Evolutionary conservation across 345 rosid genomes (phyloP), one percentile per base, ranked within the genome.

Genomic region (Barbarea vulgaris): DNA sequence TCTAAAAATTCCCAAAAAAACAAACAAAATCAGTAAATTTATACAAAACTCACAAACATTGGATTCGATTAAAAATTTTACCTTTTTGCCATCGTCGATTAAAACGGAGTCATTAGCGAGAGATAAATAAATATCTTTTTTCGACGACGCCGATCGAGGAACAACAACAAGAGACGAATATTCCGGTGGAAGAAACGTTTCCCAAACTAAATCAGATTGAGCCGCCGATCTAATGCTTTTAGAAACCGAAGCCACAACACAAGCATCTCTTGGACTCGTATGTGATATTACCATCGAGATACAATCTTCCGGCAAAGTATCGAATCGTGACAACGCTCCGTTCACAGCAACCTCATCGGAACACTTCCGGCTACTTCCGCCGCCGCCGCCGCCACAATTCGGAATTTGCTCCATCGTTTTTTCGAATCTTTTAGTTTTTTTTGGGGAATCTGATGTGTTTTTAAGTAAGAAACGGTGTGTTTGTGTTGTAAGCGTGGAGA

Each of bases 151-250:
- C 7, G 87, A 67, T 0, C 21, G 51, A 17, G 83, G 67, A 46
- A 82, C 30, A 28, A 28, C 30, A 4, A 27, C 53, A 1, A 85
- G 42, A 53, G 72, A 42, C 1, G 41, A 31, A 47, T 79, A 77
- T 7, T 85, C 86, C 12, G 80, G 22, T 0, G 90, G 93, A 30
- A 91, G 77, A 76, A 91, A 91, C 28, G 39, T 48, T 4, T 77
- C 82, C 97, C 96, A 88, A 5, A 91, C 87, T n/a, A 78, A 69
- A 69, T 89, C 89, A 19, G 93, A 88, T 1, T 78, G 74, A 0
- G 87, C 82, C 2, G 86, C 90, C 1, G 79, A 84, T 61, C 73
- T 82, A 31, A 86, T 83, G 0, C 56, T 4, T 9, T 75, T 77
- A 7, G 89, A 86, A 27, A 91, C 93, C 36, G 67, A 39, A 1